Conservation (phyloP, 2,329 filamentous ascomycete genomes). For the Colletotrichum navitas region DNA sequence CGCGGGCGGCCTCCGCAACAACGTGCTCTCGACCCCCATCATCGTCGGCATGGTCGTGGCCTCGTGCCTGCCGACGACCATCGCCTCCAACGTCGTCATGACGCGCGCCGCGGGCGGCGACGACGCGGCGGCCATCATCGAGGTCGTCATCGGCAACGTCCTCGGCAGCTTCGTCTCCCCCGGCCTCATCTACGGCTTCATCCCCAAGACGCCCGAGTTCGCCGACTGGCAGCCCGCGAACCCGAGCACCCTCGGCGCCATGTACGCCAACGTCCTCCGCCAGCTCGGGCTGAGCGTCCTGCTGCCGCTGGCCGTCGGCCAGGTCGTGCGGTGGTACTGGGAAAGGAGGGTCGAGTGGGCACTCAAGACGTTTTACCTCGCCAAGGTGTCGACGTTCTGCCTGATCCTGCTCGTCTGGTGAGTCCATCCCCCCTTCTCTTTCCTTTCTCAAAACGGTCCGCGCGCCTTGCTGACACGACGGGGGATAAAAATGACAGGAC, state of each 20-base stretch:
- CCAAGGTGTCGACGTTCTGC: slow-evolving; percentile 62
- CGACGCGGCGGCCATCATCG: slow-evolving; percentile 73
- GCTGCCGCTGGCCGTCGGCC: slow-evolving; percentile 72
- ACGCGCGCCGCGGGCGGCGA: slow-evolving; percentile 77
- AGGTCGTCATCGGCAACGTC: slow-evolving; percentile 78
- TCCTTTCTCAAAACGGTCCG: too few relatives aligned
- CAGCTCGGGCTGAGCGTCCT: slow-evolving; percentile 77
- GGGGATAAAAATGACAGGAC: slow-evolving; percentile 60
- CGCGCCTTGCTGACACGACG: not conserved
- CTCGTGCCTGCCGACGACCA: slow-evolving; percentile 78
- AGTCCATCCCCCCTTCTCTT: slow-evolving; percentile 37
- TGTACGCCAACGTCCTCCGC: slow-evolving; percentile 76
- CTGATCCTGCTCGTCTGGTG: slow-evolving; percentile 64
- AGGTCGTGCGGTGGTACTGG: slow-evolving; percentile 66
- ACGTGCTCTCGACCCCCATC: slow-evolving; percentile 73
- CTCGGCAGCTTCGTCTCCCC: slow-evolving; percentile 77
- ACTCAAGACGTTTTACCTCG: slow-evolving; percentile 66
- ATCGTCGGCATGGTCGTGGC: slow-evolving; percentile 76
- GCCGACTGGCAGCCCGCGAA: slow-evolving; percentile 66
- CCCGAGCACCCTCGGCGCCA: slow-evolving; percentile 65
- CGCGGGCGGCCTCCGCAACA: slow-evolving; percentile 61
- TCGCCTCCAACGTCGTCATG: slow-evolving; percentile 81
- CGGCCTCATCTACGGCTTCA: slow-evolving; percentile 71
- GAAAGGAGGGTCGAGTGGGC: slow-evolving; percentile 65
- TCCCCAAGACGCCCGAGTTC: slow-evolving; percentile 66